Conservation (phyloP, 202 grass and related monocot species). For the Brachypodium distachyon region DNA sequence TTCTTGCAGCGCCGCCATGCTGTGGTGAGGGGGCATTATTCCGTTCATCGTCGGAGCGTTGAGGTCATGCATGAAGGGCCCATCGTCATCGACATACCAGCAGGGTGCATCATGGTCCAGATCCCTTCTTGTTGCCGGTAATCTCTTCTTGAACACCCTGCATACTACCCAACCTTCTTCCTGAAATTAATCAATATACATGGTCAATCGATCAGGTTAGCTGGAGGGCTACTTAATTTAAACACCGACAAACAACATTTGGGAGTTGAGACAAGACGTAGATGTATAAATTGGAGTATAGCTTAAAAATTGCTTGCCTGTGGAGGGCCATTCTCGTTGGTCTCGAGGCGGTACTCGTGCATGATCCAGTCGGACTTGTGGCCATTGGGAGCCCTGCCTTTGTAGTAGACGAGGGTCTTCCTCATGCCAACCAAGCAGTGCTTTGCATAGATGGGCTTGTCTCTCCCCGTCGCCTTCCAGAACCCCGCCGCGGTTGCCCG, state of each 20-base stretch:
- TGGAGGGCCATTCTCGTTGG: slow-evolving; percentile 61
- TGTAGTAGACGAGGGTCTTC: slow-evolving; percentile 82
- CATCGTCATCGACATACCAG: slow-evolving; percentile 64
- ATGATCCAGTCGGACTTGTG: slow-evolving; percentile 99
- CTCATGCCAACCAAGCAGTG: slow-evolving; percentile 69
- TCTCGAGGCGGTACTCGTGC: slow-evolving; percentile 95
- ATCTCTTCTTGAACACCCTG: slow-evolving; percentile 78
- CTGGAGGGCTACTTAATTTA: background rate
- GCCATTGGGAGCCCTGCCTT: slow-evolving; percentile 75
- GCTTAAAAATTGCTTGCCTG: too few species aligned
- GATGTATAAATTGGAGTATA: background rate
- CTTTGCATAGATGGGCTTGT: slow-evolving; percentile 78
- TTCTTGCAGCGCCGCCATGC: slow-evolving; percentile 45
- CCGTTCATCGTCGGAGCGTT: slow-evolving; percentile 51
- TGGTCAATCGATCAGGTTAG: too few species aligned
- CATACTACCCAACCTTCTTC: slow-evolving; percentile 98
- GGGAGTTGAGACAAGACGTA: background rate
- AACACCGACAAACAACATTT: background rate
- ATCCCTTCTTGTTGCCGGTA: slow-evolving; percentile 62
- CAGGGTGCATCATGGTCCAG: slow-evolving; percentile 53
- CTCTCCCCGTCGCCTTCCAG: slow-evolving; percentile 80
- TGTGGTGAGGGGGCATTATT: slow-evolving; percentile 32
- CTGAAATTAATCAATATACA: slow-evolving; percentile 39
- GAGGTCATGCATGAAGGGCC: slow-evolving; percentile 52
- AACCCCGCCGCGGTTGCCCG: slow-evolving; percentile 51